phyloP scores from a whole-genome alignment of 768 basidiomycete genomes.

The Phaeotremella fagi region DNA sequence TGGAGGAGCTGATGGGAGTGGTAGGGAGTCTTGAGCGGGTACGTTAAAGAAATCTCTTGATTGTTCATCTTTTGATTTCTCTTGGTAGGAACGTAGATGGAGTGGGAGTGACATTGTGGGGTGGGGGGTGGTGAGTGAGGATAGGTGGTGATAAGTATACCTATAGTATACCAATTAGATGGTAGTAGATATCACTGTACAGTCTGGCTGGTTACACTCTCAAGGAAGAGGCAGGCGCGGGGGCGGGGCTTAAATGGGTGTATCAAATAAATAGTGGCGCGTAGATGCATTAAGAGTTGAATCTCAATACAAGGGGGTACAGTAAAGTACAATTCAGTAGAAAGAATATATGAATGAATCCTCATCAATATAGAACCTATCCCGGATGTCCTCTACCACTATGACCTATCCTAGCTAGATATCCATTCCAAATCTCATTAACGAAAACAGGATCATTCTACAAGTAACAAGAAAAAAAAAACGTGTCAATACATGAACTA shows the following conservation, averaged over 20 bases:
- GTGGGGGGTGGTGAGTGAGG: neutral
- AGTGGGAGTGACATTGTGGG: constrained; percentile 47
- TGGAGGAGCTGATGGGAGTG: constrained; percentile 21
- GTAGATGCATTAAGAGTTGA: too few species aligned
- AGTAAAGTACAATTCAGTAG: too few species aligned
- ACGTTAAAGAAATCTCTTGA: constrained; percentile 82
- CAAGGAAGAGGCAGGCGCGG: neutral
- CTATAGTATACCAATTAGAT: too few species aligned
- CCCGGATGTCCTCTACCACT: constrained; percentile 3
- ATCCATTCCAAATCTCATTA: constrained; percentile 28
- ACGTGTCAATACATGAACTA: neutral
- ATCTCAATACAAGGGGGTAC: too few species aligned
- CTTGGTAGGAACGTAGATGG: constrained; percentile 84
- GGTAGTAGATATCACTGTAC: neutral
- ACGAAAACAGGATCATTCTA: constrained; percentile 33
- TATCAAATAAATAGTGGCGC: too few species aligned
- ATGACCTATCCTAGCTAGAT: constrained; percentile 19
- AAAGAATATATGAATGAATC: too few species aligned
- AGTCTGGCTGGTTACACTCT: neutral
- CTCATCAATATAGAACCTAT: too few species aligned
- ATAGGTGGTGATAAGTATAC: too few species aligned
- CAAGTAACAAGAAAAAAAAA: neutral
- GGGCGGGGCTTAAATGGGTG: neutral
- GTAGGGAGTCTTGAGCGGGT: constrained; percentile 52
- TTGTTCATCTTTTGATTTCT: constrained; percentile 81